Evolutionary conservation across 257 asterid species (phyloP), one percentile per base, ranked within the genome.

Genomic region (Plantago major): DNA sequence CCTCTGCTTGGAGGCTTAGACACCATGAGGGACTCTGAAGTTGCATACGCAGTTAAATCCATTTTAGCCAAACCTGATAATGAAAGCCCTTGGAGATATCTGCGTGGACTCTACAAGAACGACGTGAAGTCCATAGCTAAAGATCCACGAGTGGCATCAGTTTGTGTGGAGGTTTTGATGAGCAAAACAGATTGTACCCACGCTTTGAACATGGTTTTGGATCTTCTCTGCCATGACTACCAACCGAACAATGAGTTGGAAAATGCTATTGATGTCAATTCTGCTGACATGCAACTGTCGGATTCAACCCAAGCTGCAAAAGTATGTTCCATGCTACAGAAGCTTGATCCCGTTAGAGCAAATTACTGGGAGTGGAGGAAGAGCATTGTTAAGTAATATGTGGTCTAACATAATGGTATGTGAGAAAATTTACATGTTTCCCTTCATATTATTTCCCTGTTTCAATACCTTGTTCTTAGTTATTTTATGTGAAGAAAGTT

Each of bases 41-140:
- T 89, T 68, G 73, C 75, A 13, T 87, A 81, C 70, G 72, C 96
- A 38, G 68, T 84, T 44, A 74, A 80, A 63, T 91, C 96, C 73
- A 89, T 93, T 55, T 58, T 76, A 50, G 66, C 80, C 38, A 73
- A 77, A 60, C 95, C 99, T 2, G 97, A 77, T 64, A 93, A 89
- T 18, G 99, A 87, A 70, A 84, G 99, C 53, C 85, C 97, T 4
- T 93, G 97, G 99, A 85, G 97, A 73, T 93, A 93, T 74, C 94
- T 93, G 17, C 92, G 95, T 0, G 97, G 97, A n/a, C 85, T 89
- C 5, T 69, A 76, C 82, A 80, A 72, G 65, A 78, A 85, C 46
- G 80, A 83, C 22, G 14, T 67, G 22, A 69, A 66, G 40, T 81
- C 82, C 44, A 73, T 84, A 28, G 71, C 68, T 46, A 55, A 73